A percentile compares a stretch with the other conserved stretches of the same genome.
Conservation (phyloP, 306 rosid species). For the Albizia julibrissin region DNA sequence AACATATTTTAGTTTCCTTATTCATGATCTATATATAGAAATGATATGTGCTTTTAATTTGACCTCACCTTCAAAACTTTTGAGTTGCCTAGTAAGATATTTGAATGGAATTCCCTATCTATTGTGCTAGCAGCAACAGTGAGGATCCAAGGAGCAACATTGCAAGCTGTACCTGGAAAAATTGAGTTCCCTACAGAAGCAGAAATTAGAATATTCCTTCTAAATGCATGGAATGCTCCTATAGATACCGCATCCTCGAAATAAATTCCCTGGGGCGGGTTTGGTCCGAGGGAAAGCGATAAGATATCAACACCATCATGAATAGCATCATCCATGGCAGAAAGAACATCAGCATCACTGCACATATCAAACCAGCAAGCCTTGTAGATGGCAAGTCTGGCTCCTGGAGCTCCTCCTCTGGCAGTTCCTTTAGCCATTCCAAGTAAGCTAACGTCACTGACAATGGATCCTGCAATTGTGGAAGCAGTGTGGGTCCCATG, state of each 20-base stretch:
- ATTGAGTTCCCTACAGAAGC: constrained; percentile 73
- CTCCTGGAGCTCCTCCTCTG: constrained; percentile 67
- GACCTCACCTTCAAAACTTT: constrained; percentile 59
- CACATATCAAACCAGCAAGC: constrained; percentile 67
- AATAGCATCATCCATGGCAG: constrained; percentile 73
- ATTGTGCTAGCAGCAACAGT: constrained; percentile 74
- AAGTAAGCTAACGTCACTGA: constrained; percentile 49
- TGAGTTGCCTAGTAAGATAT: constrained; percentile 59
- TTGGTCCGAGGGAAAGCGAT: constrained; percentile 72
- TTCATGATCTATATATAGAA: not conserved
- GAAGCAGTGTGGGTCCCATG: constrained; percentile 84
- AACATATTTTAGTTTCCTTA: constrained; percentile 6
- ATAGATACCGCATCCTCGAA: constrained; percentile 49
- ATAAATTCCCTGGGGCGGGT: constrained; percentile 56
- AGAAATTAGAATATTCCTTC: constrained; percentile 65
- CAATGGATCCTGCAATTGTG: constrained; percentile 66
- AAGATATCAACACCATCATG: constrained; percentile 69
- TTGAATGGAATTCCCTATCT: constrained; percentile 64
- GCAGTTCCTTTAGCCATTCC: constrained; percentile 67
- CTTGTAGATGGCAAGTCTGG: constrained; percentile 75
- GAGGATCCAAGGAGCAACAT: constrained; percentile 82
- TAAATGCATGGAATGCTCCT: constrained; percentile 76
- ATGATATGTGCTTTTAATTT: not conserved
- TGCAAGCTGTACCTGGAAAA: constrained; percentile 64
- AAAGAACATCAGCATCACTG: constrained; percentile 60